Conservation (phyloP, 2,329 filamentous ascomycete genomes). For the Paecilomyces variotii region DNA sequence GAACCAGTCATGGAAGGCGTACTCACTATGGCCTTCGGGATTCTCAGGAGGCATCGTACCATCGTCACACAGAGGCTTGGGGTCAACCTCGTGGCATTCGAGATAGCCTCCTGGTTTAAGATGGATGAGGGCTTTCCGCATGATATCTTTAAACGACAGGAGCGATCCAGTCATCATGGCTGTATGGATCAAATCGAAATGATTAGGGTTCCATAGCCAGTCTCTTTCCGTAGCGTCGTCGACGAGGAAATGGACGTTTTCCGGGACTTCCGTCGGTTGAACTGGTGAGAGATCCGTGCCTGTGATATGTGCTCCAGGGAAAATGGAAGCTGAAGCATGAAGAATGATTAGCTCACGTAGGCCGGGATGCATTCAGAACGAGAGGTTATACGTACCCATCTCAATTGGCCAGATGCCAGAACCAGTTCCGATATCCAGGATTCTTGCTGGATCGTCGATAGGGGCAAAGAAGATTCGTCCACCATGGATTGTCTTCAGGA, state of each 20-base stretch:
- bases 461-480: constrained; percentile 41
- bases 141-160: constrained; percentile 48
- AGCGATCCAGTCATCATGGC: constrained; percentile 52
- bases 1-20: constrained; percentile 43
- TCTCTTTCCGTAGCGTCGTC: constrained; percentile 58
- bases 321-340: constrained; percentile 28
- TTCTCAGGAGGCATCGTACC: constrained; percentile 44
- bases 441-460: constrained; percentile 36
- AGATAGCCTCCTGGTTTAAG: constrained; percentile 49
- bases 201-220: constrained; percentile 45
- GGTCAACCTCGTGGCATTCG: constrained; percentile 38
- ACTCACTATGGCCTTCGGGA: constrained; percentile 25
- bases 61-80: constrained; percentile 45
- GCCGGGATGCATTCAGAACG: constrained; percentile 3
- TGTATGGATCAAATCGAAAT: constrained; percentile 54
- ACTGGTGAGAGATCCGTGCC: constrained; percentile 63
- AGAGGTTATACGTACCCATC: constrained; percentile 41
- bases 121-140: constrained; percentile 44
- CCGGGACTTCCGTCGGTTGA: constrained; percentile 57
- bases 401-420: constrained; percentile 63
- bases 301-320: constrained; percentile 50
- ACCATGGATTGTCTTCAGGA: constrained; percentile 42
- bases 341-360: constrained; percentile 12
- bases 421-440: constrained; percentile 54
- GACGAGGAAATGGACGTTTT: constrained; percentile 66